Evolutionary conservation across 441 rosid species (phyloP), one percentile per base, ranked within the genome.

Genomic region (Cnidoscolus chayamansa): DNA sequence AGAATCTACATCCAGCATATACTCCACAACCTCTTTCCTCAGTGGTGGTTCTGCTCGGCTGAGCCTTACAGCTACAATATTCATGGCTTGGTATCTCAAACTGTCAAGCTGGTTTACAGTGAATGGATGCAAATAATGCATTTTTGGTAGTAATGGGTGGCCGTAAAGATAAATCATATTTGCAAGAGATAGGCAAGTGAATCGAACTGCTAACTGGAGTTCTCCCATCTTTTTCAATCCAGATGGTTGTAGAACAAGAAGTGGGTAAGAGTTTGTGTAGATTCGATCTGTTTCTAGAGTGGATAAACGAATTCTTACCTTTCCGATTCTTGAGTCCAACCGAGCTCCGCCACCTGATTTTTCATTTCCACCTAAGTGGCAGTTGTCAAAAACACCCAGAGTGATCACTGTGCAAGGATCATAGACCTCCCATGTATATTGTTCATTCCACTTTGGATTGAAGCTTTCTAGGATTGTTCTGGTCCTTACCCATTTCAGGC

Each of bases 361-460:
- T 48, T 77, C 79, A 45, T 80, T 80, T 50, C 85, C 87, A 19
- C 84, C 87, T 8, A 90, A 74, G 63, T 90, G 96, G 63, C 89
- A 88, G 74, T 92, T 94, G 80, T 94, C 92, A 2, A 89, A 94
- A 63, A 91, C 97, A 57, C 97, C 98, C 7, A 94, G 69, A 0
- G 98, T 94, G 72, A 94, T 86, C 77, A 92, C 98, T 20, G 97
- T 92, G 78, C 97, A 92, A 45, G 96, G 86, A 65, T 92, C 98
- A 37, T 88, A 94, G 75, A 92, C 97, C 84, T 94, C 98, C 98
- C 98, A 92, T 31, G 91, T 94, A 75, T 94, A 94, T 49, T 94
- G 97, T 81, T 92, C 98, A 51, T 94, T 94, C 98, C 98, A 94
- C 80, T 81, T 87, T 37, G 98, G 98, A 67, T 78, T 81, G 55